These are phyloP conservation scores for Pisolithus tinctorius DNA, from an alignment of 768 basidiomycete genomes.

Conservation along the genomic window DNA sequence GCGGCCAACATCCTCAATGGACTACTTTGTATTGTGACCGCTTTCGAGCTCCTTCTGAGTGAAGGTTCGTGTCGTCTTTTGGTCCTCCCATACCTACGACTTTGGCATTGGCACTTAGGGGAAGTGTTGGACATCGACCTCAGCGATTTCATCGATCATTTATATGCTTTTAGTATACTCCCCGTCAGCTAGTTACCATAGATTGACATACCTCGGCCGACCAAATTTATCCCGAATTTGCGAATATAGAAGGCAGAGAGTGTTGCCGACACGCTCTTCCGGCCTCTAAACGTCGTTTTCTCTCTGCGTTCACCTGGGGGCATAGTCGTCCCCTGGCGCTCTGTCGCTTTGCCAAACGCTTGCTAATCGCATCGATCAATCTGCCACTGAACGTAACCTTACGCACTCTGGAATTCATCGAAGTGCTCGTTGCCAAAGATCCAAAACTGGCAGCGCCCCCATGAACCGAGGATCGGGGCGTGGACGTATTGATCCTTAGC, in stretches of 20 bases:
- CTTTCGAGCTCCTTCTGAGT: conserved; percentile 82
- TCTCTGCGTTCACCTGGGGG: conserved; percentile 56
- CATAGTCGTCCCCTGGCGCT: conserved; percentile 45
- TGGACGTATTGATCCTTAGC: conserved; percentile 33
- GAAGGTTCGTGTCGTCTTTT: conserved; percentile 60
- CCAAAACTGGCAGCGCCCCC: conserved; percentile 77
- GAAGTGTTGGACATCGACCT: conserved; percentile 93
- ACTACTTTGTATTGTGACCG: conserved; percentile 86
- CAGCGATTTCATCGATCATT: conserved; percentile 74
- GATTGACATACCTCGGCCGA: conserved; percentile 42
- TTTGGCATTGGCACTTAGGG: conserved; percentile 38
- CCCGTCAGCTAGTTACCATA: conserved; percentile 40
- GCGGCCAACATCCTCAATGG: conserved; percentile 45
- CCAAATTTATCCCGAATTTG: conserved; percentile 15
- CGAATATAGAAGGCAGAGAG: conserved; percentile 28
- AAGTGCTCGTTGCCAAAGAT: conserved; percentile 66
- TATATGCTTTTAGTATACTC: conserved; percentile 72
- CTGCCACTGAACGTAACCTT: conserved; percentile 69
- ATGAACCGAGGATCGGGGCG: conserved; percentile 77
- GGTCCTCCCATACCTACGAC: conserved; percentile 6
- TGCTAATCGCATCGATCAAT: conserved; percentile 64
- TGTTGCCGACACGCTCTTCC: conserved; percentile 73
- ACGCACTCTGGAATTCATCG: conserved; percentile 56
- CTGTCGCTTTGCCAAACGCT: not conserved
- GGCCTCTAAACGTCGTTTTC: conserved; percentile 76